phyloP scores from a whole-genome alignment of 805 yeast species.

The Myxozyma kluyveri region DNA sequence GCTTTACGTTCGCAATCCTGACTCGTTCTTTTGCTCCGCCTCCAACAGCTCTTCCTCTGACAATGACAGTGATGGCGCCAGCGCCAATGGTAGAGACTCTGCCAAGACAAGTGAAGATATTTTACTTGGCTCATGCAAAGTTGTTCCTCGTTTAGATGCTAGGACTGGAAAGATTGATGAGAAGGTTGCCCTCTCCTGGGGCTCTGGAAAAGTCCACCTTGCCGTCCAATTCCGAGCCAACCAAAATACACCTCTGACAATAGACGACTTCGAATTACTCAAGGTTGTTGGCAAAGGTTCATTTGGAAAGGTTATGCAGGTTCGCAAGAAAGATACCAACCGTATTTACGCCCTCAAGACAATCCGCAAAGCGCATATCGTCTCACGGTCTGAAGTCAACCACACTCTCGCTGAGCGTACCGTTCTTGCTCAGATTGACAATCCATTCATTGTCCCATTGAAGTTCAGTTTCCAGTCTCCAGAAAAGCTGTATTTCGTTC shows the following conservation, averaged over 20 bases:
- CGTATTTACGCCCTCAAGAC: slow-evolving; percentile 94
- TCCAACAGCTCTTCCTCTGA: slow-evolving; percentile 45
- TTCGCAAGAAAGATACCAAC: slow-evolving; percentile 89
- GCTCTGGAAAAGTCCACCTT: slow-evolving; percentile 43
- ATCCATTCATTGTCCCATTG: slow-evolving; percentile 94
- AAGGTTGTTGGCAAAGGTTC: slow-evolving; percentile 98
- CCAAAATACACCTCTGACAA: slow-evolving; percentile 64
- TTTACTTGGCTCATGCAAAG: slow-evolving; percentile 66
- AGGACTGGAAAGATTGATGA: slow-evolving; percentile 32
- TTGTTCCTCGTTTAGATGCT: slow-evolving; percentile 56
- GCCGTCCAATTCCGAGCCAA: slow-evolving; percentile 69
- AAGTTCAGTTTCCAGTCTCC: slow-evolving; percentile 96
- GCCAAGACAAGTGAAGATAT: slow-evolving; percentile 55
- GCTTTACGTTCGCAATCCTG: slow-evolving; percentile 73
- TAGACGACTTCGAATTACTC: slow-evolving; percentile 87
- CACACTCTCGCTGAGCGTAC: slow-evolving; percentile 96
- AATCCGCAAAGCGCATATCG: slow-evolving; percentile 88
- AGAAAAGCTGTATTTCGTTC: slow-evolving; percentile 86
- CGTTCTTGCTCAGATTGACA: slow-evolving; percentile 85
- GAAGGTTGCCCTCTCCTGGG: slow-evolving; percentile 33
- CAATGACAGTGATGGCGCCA: slow-evolving; percentile 34
- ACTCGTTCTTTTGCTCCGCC: slow-evolving; percentile 19
- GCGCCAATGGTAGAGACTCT: background rate
- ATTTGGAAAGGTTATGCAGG: slow-evolving; percentile 99
- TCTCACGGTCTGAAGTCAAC: slow-evolving; percentile 88